Evolutionary conservation across 495 filamentous ascomycete genomes (phyloP).

Genomic region (Penicillium silybi): DNA sequence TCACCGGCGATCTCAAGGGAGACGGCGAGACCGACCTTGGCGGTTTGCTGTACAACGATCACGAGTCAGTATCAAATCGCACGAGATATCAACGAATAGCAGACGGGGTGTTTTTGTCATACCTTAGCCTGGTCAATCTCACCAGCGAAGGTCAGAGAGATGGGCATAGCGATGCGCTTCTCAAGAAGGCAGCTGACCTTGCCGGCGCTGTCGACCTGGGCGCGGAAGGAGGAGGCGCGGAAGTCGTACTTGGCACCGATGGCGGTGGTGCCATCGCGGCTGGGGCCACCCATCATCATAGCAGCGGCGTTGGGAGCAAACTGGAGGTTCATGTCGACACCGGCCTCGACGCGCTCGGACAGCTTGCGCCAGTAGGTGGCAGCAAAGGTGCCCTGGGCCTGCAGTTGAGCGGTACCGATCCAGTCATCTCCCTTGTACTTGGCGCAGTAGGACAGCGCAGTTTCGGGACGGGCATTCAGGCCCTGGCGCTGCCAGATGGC

Average conservation of each 20-base stretch:
- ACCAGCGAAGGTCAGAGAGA: conserved; percentile 89
- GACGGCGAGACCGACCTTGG: conserved; percentile 91
- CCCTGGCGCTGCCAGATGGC: conserved; percentile 86
- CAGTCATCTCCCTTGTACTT: conserved; percentile 87
- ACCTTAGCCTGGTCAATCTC: conserved; percentile 98
- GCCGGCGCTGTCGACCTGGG: conserved; percentile 91
- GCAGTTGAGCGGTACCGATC: conserved; percentile 82
- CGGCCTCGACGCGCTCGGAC: conserved; percentile 93
- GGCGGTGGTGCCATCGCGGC: conserved; percentile 83
- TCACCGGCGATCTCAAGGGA: conserved; percentile 87
- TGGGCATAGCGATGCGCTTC: conserved; percentile 87
- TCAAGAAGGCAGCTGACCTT: conserved; percentile 90
- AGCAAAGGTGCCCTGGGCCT: conserved; percentile 77
- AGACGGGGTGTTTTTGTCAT: conserved; percentile 28
- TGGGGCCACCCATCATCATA: conserved; percentile 64
- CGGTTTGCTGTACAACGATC: conserved; percentile 65
- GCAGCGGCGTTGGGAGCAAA: conserved; percentile 61
- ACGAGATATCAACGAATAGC: neutral
- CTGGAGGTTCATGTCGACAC: conserved; percentile 88
- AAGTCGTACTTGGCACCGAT: conserved; percentile 99
- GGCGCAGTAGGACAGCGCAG: conserved; percentile 79
- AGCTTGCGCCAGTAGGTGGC: conserved; percentile 94
- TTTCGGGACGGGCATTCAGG: conserved; percentile 74
- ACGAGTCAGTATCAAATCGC: conserved; percentile 11
- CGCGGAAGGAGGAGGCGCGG: conserved; percentile 86